Evolutionary conservation across 2,329 filamentous ascomycete species (phyloP).

Genomic region (Zasmidium citrigriseum): DNA sequence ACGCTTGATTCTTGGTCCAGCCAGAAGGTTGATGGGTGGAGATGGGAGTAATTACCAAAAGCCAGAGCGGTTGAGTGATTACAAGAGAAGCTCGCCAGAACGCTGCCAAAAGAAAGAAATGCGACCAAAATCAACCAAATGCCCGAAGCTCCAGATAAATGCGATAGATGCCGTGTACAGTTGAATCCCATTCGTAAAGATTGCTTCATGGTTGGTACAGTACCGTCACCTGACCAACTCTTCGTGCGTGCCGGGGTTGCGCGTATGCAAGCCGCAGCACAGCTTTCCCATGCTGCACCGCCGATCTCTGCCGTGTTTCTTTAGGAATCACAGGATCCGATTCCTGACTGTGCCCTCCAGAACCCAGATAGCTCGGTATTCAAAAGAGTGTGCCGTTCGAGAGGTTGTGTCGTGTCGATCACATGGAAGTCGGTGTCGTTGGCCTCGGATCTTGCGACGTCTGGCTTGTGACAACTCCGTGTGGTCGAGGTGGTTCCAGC

Average conservation of each 20-base stretch:
- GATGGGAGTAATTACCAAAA: neutral
- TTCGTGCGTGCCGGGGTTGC: neutral
- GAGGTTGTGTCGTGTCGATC: neutral
- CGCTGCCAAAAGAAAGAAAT: neutral
- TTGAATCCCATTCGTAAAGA: neutral
- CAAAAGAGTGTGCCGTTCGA: neutral
- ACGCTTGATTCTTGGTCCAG: neutral
- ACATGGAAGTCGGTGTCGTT: neutral
- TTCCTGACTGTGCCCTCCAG: neutral
- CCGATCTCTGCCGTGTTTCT: constrained; percentile 1
- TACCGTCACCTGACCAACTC: constrained; percentile 5
- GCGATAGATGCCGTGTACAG: too few species aligned
- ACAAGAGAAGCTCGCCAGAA: neutral
- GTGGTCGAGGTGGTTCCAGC: neutral
- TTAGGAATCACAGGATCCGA: neutral
- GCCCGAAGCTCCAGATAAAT: neutral
- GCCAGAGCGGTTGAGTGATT: neutral
- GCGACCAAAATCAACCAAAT: neutral
- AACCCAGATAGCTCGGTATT: neutral
- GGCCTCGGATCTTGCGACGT: neutral
- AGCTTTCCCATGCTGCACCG: constrained; percentile 4
- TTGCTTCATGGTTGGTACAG: neutral
- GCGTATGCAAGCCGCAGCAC: constrained; percentile 4
- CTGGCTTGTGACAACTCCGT: neutral
- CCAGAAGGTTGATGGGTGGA: neutral